Evolutionary conservation across 495 filamentous ascomycete species (phyloP), one percentile per base, ranked within the genome.

Genomic region (Talaromyces nanjingensis): DNA sequence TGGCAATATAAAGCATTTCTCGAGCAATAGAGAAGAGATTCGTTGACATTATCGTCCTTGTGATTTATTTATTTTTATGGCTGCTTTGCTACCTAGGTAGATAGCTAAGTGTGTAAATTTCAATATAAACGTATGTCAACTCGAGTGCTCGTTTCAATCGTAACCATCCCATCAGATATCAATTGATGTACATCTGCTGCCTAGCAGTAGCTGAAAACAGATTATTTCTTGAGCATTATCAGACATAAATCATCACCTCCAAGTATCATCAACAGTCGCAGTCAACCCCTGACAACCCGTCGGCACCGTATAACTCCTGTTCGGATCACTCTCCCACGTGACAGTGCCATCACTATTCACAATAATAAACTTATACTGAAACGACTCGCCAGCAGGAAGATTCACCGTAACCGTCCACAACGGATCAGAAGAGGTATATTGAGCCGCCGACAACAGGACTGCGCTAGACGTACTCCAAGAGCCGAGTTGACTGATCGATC

Each of bases 281-380:
- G 68, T 71, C 18, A 65, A 31, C 9, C 70, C 52, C 33, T 18
- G 45, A 72, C 84, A 84, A 16, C 71, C 74, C n/a, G 57, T 63
- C 0, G 82, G 71, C 25, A 87, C 82, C 0, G 78, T 82, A 66
- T 77, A 86, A 18, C 66, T 71, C 54, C 80, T 76, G 67, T 90
- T 88, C 0, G 83, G 79, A 67, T 85, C 86, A 39, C 77, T 73
- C 73, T 89, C 85, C 86, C 86, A 88, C 24, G 66, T 73, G 4
- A 87, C 72, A 8, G 65, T 73, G 1, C 85, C 83, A 68, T 83
- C 80, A 0, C 68, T 65, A 29, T 76, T 73, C 34, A 85, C 76
- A 58, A 81, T 79, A 63, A 90, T 80, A 65, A 83, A 91, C 74
- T 90, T 91, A 69, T 89, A 91, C 71, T 85, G 67, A 25, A 91